A percentile compares a stretch with the other conserved stretches of the same genome.
Conservation (phyloP, 176 grass and related monocot species). For the Musa acuminata region DNA sequence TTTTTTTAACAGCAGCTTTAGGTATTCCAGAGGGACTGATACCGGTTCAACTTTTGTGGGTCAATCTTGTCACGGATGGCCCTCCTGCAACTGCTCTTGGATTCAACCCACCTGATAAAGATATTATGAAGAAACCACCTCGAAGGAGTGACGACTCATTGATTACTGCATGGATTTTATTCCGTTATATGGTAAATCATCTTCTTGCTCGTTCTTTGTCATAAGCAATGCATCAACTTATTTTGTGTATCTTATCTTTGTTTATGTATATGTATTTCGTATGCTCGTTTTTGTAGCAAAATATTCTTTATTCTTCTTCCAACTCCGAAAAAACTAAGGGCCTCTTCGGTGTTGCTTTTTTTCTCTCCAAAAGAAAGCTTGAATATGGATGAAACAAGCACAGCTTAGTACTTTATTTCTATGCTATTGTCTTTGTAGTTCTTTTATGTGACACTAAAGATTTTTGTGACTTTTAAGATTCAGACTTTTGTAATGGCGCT, state of each 20-base stretch:
- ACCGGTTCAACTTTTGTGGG: constrained; percentile 96
- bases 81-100: constrained; percentile 92
- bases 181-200: constrained; percentile 74
- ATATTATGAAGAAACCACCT: constrained; percentile 98
- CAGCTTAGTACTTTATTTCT: not conserved
- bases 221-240: not conserved
- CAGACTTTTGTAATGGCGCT: too few relatives aligned
- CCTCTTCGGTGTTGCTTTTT: too few relatives aligned
- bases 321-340: too few relatives aligned
- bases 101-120: constrained; percentile 95
- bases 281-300: too few relatives aligned
- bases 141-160: constrained; percentile 76
- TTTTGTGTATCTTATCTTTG: not conserved
- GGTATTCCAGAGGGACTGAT: constrained; percentile 98
- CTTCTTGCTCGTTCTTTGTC: not conserved
- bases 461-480: too few relatives aligned
- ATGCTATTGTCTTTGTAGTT: too few relatives aligned
- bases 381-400: too few relatives aligned
- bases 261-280: not conserved
- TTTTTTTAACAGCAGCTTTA: constrained; percentile 86
- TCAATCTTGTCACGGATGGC: constrained; percentile 88
- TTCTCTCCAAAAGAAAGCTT: too few relatives aligned
- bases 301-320: too few relatives aligned
- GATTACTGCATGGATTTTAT: constrained; percentile 91
- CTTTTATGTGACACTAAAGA: too few relatives aligned